phyloP scores from a whole-genome alignment of 2,329 filamentous ascomycete genomes.

The Phyllosticta citrichinensis region DNA sequence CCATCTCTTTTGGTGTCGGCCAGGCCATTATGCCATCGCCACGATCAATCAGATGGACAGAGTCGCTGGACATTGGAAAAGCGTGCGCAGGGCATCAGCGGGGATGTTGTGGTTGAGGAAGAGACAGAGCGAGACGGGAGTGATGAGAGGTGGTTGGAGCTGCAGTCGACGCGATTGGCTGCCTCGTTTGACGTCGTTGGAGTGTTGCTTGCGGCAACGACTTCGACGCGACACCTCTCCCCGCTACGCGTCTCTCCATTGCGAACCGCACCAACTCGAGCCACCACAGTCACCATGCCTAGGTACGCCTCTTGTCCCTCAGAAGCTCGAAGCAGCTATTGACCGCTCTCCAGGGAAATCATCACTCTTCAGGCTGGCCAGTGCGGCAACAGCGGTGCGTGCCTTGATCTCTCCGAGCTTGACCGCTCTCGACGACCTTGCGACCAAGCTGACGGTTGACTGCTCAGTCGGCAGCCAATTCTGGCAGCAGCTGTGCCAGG shows the following conservation, averaged over 20 bases:
- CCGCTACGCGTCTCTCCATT: constrained; percentile 7
- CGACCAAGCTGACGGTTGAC: neutral
- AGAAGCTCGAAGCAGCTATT: neutral
- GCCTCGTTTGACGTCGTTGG: neutral
- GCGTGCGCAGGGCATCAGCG: neutral
- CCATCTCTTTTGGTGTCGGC: neutral
- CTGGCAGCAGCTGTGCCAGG: constrained; percentile 96
- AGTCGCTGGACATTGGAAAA: neutral
- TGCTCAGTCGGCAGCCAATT: constrained; percentile 83
- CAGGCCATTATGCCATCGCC: neutral
- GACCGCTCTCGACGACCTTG: neutral
- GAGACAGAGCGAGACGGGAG: neutral
- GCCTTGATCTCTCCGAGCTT: constrained; percentile 9
- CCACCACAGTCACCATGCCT: constrained; percentile 24
- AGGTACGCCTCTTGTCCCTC: constrained; percentile 18
- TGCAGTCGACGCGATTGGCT: neutral
- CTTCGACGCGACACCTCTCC: constrained; percentile 5
- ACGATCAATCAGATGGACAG: neutral
- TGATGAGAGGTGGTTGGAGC: neutral
- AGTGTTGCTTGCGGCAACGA: constrained; percentile 1
- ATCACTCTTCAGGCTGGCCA: constrained; percentile 98
- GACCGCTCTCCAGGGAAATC: constrained; percentile 62
- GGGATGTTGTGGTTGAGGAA: neutral
- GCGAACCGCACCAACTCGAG: neutral
- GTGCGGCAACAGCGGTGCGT: constrained; percentile 97